Percentiles rank a stretch among this genome's conserved stretches.
phyloP scores from a whole-genome alignment of 2,329 filamentous ascomycete species.

The Huntiella abstrusa region DNA sequence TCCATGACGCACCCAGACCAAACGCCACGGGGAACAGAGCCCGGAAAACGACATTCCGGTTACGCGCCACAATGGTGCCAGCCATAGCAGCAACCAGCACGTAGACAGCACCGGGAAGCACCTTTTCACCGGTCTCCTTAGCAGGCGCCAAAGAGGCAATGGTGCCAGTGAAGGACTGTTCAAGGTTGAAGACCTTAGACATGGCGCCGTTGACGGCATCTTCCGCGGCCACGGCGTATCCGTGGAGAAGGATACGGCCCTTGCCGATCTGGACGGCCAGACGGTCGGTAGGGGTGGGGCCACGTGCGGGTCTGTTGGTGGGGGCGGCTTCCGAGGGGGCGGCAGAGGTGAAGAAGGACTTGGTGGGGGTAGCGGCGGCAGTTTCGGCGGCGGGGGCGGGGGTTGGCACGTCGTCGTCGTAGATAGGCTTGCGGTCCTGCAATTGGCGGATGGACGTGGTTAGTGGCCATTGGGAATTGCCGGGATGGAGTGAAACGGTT shows the following conservation, averaged over 20 bases:
- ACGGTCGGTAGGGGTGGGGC: slow-evolving; percentile 72
- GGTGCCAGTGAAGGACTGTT: slow-evolving; percentile 78
- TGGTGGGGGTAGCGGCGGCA: slow-evolving; percentile 17
- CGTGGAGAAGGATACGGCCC: slow-evolving; percentile 64
- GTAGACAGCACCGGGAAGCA: slow-evolving; percentile 81
- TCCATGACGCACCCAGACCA: slow-evolving; percentile 66
- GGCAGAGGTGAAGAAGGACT: slow-evolving; percentile 15
- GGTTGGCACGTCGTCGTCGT: slow-evolving; percentile 38
- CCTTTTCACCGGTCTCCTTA: slow-evolving; percentile 65
- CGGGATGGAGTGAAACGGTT: not conserved
- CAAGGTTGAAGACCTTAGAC: slow-evolving; percentile 63
- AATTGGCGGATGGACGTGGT: not conserved
- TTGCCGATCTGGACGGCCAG: slow-evolving; percentile 66
- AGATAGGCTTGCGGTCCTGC: slow-evolving; percentile 48
- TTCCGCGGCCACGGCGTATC: slow-evolving; percentile 55
- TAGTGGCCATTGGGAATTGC: not conserved
- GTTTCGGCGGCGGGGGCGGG: slow-evolving; percentile 15
- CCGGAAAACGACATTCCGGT: slow-evolving; percentile 69
- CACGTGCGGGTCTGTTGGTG: slow-evolving; percentile 18
- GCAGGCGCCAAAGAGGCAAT: slow-evolving; percentile 75
- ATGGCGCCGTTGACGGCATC: slow-evolving; percentile 67
- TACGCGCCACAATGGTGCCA: slow-evolving; percentile 74
- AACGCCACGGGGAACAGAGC: slow-evolving; percentile 58
- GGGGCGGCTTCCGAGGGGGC: slow-evolving; percentile 15
- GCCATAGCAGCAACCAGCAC: slow-evolving; percentile 90